Base-by-base conservation (phyloP, 139 green algal genomes). In the Astrephomene gubernaculifera region DNA sequence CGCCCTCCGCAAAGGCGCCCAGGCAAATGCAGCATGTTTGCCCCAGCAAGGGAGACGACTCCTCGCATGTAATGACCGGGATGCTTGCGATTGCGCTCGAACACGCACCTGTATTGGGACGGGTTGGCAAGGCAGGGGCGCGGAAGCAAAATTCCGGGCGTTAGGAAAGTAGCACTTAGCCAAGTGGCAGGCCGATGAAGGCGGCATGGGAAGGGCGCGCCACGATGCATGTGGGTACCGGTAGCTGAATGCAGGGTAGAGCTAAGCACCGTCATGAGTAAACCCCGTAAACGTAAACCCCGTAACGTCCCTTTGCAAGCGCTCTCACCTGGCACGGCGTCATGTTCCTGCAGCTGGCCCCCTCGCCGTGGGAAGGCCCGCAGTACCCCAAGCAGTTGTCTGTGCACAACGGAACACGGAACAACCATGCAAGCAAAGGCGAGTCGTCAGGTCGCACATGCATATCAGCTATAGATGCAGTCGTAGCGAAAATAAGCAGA, bases 351-450 rank as follows among this genome's bases (percentile, higher is more conserved):
- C 21, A 1, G 21, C 43, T 21, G 3, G n/a, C 41, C 65, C 8
- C 38, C 65, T 2, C 79, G 61, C 54, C 76, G 68, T 2, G 80
- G 86, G 65, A 88, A 87, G 45, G 87, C 83, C 31, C 90, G 80
- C 57, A 89, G 82, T 39, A 90, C 89, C 21, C 52, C 39, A 60
- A 92, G 85, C 61, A 92, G 76, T 63, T 92, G 88, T 38, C 88
- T 85, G 78, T 5, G 14, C 19, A 65, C 49, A n/a, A n/a, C n/a
- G 49, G 49, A 12, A 57, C 14, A 12, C 14, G 49, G 14, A 57
- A 57, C 49, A 57, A 17, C 14, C 49, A 57, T 12, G 14, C 12
- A 57, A 12, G 22, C 8, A 35, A 67, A n/a, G 25, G 22, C 22
- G 8, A 67, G 22, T 14, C n/a, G n/a, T n/a, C n/a, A n/a, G n/a